Evolutionary conservation across 345 rosid species (phyloP), one percentile per base, ranked within the genome.

Genomic region (Salix exigua): DNA sequence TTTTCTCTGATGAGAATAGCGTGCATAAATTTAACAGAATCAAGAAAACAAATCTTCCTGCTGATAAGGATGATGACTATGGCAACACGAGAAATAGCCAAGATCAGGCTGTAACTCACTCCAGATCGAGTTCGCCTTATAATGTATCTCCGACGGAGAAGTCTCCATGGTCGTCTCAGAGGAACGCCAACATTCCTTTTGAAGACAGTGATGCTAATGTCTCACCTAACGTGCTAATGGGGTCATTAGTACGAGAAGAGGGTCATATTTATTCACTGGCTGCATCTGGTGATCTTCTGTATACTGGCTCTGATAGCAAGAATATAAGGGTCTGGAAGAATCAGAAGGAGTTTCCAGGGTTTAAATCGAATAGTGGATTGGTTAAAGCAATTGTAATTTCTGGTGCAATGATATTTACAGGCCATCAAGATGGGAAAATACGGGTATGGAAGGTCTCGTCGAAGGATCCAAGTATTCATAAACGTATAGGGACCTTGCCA

Each of bases 341-440:
- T 12, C 96, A 91, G 48, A 86, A 75, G 51, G 97, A 90, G 17
- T 93, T 88, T 76, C 83, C 93, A 0, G 94, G 90, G 50, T 95
- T 95, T 82, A 93, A 91, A 86, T 91, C 93, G 1, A 88, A 88
- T 35, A 89, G 96, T 6, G 98, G 99, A 9, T 79, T 93, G 82
- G 98, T 95, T 0, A 93, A 95, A 66, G 90, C 99, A 1, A 90
- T 95, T 6, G 86, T 93, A 21, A 82, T 95, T 31, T 83, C 92
- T 1, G 85, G 87, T 7, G 92, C 86, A 26, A 86, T 79, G 73
- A 89, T 95, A 53, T 95, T 95, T 70, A 73, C 93, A 0, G 98
- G 98, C 2, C 99, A 93, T 83, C 98, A 93, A 80, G 99, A 95
- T 58, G 99, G 99, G 33, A 93, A 91, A 80, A 89, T 93, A 31